Conservation (phyloP, 2,329 filamentous ascomycete species). For the Claviceps sp. region DNA sequence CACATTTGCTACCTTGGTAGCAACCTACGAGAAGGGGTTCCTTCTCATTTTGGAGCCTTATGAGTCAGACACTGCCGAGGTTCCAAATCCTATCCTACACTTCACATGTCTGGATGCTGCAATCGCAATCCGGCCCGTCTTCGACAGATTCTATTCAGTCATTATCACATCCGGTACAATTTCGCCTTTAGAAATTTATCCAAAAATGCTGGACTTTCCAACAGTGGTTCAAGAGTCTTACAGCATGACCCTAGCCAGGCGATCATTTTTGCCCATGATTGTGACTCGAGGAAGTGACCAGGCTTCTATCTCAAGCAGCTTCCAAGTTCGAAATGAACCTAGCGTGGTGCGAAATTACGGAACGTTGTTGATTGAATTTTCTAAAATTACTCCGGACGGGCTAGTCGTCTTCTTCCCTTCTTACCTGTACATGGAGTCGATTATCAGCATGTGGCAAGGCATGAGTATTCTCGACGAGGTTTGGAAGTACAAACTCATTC, state of each 20-base stretch:
- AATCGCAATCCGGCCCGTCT: conserved; percentile 94
- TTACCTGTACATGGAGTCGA: conserved; percentile 98
- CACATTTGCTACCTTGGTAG: conserved; percentile 88
- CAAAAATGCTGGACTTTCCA: conserved; percentile 90
- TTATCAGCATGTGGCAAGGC: conserved; percentile 98
- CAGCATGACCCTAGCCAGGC: conserved; percentile 83
- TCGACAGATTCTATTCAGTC: conserved; percentile 93
- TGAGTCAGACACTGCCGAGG: conserved; percentile 87
- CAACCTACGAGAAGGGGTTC: conserved; percentile 95
- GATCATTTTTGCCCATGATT: conserved; percentile 96
- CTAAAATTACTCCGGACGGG: conserved; percentile 88
- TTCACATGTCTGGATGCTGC: conserved; percentile 95
- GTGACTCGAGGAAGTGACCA: conserved; percentile 93
- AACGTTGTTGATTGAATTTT: conserved; percentile 84
- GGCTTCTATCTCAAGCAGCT: conserved; percentile 81
- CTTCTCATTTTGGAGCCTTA: conserved; percentile 93
- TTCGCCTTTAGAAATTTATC: conserved; percentile 96
- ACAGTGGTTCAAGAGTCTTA: conserved; percentile 96
- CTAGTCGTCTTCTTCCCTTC: conserved; percentile 99
- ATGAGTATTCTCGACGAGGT: conserved; percentile 97
- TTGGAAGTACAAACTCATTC: conserved; percentile 97
- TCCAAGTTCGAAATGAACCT: conserved; percentile 89
- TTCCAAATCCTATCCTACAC: conserved; percentile 92
- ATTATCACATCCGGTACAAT: conserved; percentile 98
- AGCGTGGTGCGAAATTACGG: conserved; percentile 97